Conservation (phyloP, 768 basidiomycete genomes). For the Russula abietina region DNA sequence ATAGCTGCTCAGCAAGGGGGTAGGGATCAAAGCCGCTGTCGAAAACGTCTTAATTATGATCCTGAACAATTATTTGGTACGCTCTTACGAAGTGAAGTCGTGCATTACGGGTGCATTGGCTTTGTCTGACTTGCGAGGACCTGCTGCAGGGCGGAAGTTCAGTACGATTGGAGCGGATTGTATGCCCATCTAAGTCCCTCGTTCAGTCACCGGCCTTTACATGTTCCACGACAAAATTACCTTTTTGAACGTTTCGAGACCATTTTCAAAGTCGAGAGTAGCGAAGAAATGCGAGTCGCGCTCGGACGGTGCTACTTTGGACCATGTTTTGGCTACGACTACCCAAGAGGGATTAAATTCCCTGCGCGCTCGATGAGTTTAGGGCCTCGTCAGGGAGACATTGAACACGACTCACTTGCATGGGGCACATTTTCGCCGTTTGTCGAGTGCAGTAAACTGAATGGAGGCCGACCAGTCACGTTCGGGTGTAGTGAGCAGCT, state of each 20-base stretch:
- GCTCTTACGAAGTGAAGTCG: conserved; percentile 72
- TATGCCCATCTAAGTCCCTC: conserved; percentile 60
- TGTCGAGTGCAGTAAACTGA: conserved; percentile 82
- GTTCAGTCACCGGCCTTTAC: neutral
- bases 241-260: conserved; percentile 70
- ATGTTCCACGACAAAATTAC: conserved; percentile 35
- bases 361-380: conserved; percentile 37
- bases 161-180: conserved; percentile 79
- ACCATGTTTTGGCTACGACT: conserved; percentile 83
- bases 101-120: conserved; percentile 56
- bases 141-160: conserved; percentile 67
- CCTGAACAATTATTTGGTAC: neutral
- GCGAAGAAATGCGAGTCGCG: conserved; percentile 89
- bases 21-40: conserved; percentile 77
- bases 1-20: conserved; percentile 70
- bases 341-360: conserved; percentile 81
- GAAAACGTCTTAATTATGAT: neutral
- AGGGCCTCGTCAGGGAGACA: no score
- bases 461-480: conserved; percentile 87
- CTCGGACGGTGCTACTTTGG: conserved; percentile 48
- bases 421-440: conserved; percentile 77
- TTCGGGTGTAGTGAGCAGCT: conserved; percentile 65
- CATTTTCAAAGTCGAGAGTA: conserved; percentile 80
- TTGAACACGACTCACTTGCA: conserved; percentile 64
- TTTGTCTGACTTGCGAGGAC: conserved; percentile 55